phyloP scores from a whole-genome alignment of 208 protist species.

The Entamoeba moshkovskii region DNA sequence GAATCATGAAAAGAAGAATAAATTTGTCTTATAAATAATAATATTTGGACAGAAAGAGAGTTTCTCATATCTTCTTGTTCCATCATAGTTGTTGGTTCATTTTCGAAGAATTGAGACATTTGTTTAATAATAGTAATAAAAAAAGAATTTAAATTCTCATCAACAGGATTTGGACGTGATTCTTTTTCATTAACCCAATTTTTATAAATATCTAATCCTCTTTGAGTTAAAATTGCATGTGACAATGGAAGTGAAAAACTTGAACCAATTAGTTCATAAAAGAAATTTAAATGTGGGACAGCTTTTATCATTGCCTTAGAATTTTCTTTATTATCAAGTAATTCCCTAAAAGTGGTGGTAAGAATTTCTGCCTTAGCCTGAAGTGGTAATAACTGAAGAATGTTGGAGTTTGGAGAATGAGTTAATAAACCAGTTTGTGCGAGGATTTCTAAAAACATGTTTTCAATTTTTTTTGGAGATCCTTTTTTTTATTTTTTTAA shows the following conservation, averaged over 20 bases:
- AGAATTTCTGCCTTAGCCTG: neutral
- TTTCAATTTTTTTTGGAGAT: neutral
- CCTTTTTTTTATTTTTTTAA: no score
- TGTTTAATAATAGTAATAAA: neutral
- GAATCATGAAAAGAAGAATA: neutral
- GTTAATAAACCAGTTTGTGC: neutral
- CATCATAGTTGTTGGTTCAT: neutral
- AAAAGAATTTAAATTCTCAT: neutral
- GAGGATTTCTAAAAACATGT: neutral
- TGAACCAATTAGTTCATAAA: neutral
- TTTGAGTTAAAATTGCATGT: neutral
- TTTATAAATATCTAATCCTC: neutral
- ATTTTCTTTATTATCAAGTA: neutral
- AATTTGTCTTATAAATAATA: neutral
- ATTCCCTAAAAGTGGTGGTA: neutral
- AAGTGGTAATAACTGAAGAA: neutral
- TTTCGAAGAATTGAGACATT: neutral
- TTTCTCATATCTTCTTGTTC: constrained; percentile 3
- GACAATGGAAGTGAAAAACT: neutral
- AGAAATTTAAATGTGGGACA: neutral
- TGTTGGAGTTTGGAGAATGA: neutral
- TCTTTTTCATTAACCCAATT: neutral
- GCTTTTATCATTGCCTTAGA: neutral
- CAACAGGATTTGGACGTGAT: neutral
- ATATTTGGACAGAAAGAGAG: neutral